These are phyloP conservation scores for Pezicula carpinea DNA, from an alignment of 2,329 filamentous ascomycete genomes.

Conservation along the genomic window DNA sequence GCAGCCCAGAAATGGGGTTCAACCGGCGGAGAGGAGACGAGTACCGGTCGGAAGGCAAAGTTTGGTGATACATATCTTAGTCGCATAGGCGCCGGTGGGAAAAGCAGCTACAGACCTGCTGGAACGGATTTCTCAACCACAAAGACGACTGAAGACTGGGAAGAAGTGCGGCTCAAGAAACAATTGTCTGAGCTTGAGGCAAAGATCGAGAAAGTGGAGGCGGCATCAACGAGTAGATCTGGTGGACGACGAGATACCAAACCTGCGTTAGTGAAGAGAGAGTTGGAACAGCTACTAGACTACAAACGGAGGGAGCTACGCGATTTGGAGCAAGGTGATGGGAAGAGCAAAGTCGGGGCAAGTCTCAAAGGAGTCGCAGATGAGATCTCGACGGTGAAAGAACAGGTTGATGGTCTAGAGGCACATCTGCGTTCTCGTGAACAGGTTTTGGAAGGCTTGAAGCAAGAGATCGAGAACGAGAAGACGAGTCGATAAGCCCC, in stretches of 20 bases:
- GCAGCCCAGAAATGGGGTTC: slow-evolving; percentile 72
- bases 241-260: slow-evolving; percentile 69
- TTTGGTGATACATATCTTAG: slow-evolving; percentile 97
- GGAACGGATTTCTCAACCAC: slow-evolving; percentile 88
- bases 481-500: slow-evolving; percentile 49
- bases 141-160: slow-evolving; percentile 89
- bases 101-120: slow-evolving; percentile 71
- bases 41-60: slow-evolving; percentile 87
- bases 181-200: slow-evolving; percentile 85
- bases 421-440: slow-evolving; percentile 73
- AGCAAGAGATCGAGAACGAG: slow-evolving; percentile 82
- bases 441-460: slow-evolving; percentile 69
- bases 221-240: slow-evolving; percentile 59
- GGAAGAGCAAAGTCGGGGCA: slow-evolving; percentile 64
- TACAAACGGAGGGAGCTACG: slow-evolving; percentile 82
- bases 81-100: slow-evolving; percentile 71
- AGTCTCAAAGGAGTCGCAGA: slow-evolving; percentile 74
- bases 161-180: slow-evolving; percentile 91
- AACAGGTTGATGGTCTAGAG: slow-evolving; percentile 91
- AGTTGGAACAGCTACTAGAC: slow-evolving; percentile 89
- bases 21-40: slow-evolving; percentile 72
- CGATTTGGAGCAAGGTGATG: slow-evolving; percentile 69
- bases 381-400: slow-evolving; percentile 83
- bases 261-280: slow-evolving; percentile 87
- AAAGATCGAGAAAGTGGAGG: slow-evolving; percentile 80